Base-by-base conservation (phyloP, 345 rosid genomes). In the Corchorus capsularis region DNA sequence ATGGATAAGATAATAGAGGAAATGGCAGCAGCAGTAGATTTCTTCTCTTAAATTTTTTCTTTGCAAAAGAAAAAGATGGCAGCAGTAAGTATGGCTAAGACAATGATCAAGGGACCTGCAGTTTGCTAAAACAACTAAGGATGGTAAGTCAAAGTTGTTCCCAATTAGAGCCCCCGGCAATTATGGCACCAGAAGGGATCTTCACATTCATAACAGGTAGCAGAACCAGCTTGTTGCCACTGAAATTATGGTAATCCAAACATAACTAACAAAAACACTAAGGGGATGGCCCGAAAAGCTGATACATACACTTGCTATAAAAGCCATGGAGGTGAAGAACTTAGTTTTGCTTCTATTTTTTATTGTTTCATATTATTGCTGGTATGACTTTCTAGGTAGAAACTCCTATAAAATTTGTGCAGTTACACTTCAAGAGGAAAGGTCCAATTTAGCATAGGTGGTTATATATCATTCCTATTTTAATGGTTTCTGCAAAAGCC, bases 131-230 rank as follows among this genome's bases (percentile, higher is more conserved):
- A n/a, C 54, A 22, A 19, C 55, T 2, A 46, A 6, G 9, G 12
- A 68, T 12, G 1, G 19, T 22, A 46, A n/a, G 27, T 63, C 17
- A 39, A 41, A 45, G 8, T 45, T 45, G 47, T n/a, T 64, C 16
- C 41, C 69, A 64, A 64, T 64, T 64, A 41, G 32, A 41, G 34
- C 41, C 41, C 39, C 11, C 6, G 37, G 71, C 71, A 43, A 66
- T 45, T 45, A 67, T 47, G 37, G 72, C 52, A 43, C 69, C 71
- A 67, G 37, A 46, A 13, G 37, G 47, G n/a, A 46, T 67, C 22
- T 20, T 22, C 39, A 12, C 5, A 16, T 34, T 46, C 37, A 67
- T 67, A 46, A 46, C 10, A 46, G 39, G 46, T 9, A 67, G 55
- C 55, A 64, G 34, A 35, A 46, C 22, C 54, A 43, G 34, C 16